Percentiles rank a stretch among this genome's conserved stretches.
Evolutionary conservation across 2,329 filamentous ascomycete species (phyloP).

Genomic region (Zarea fungicola): DNA sequence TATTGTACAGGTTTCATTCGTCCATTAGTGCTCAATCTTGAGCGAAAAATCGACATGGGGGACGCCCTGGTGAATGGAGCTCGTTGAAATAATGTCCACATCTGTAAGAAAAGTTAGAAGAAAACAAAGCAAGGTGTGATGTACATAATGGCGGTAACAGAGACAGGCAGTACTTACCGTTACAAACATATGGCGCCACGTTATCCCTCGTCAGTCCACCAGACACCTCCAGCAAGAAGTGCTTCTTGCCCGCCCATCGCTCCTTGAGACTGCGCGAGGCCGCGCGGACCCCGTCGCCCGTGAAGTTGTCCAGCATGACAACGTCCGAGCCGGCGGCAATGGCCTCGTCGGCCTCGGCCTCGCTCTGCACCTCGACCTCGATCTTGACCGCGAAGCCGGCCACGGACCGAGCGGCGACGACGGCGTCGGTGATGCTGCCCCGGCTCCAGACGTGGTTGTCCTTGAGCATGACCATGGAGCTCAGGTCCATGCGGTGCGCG

Average conservation of each 20-base stretch:
- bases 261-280: slow-evolving; percentile 73
- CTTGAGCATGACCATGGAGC: slow-evolving; percentile 97
- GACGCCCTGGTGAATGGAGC: slow-evolving; percentile 93
- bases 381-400: slow-evolving; percentile 91
- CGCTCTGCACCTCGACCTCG: slow-evolving; percentile 89
- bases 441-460: slow-evolving; percentile 97
- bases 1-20: slow-evolving; percentile 13
- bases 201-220: slow-evolving; percentile 85
- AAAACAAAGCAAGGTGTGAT: background rate
- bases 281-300: slow-evolving; percentile 66
- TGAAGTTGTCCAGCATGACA: slow-evolving; percentile 97
- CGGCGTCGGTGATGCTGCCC: slow-evolving; percentile 79
- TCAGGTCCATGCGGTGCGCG: slow-evolving; percentile 84
- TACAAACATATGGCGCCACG: slow-evolving; percentile 72
- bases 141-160: too few species aligned
- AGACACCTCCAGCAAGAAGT: slow-evolving; percentile 85
- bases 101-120: slow-evolving; percentile 42
- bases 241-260: slow-evolving; percentile 67
- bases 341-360: slow-evolving; percentile 85
- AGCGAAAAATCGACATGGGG: slow-evolving; percentile 92
- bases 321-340: slow-evolving; percentile 88
- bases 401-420: slow-evolving; percentile 73
- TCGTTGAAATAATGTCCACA: slow-evolving; percentile 93
- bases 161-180: slow-evolving; percentile 44
- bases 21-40: slow-evolving; percentile 60